Conservation (phyloP, 345 rosid genomes). For the Atalantia buxifolia region DNA sequence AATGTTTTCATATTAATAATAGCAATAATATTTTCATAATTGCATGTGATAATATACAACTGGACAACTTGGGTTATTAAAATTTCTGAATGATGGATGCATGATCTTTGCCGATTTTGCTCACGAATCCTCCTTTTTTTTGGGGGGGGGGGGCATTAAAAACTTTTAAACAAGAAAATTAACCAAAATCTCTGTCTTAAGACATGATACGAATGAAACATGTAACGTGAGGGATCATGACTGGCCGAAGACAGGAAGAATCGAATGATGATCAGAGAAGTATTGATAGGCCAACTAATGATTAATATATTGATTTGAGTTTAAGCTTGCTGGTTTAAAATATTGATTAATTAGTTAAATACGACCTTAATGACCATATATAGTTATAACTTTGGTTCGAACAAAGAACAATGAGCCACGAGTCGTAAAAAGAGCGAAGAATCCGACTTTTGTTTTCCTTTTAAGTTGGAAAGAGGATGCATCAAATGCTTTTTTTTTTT, state of each 20-base stretch:
- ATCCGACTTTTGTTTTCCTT: slow-evolving; percentile 23
- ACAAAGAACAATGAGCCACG: not conserved
- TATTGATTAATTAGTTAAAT: not conserved
- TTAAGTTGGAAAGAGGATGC: slow-evolving; percentile 33
- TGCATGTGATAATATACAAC: no score
- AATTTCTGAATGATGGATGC: no score
- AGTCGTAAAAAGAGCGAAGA: slow-evolving; percentile 15
- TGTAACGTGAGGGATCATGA: slow-evolving; percentile 2
- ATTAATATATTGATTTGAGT: not conserved
- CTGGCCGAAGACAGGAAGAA: not conserved
- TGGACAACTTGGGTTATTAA: no score
- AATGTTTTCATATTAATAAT: no score
- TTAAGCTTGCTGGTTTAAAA: not conserved
- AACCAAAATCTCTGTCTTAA: no score
- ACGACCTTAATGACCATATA: not conserved
- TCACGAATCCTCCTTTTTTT: no score
- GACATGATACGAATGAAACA: no score
- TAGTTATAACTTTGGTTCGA: not conserved
- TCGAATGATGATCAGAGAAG: not conserved
- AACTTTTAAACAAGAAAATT: no score
- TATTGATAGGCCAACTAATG: not conserved
- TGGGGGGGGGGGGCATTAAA: no score
- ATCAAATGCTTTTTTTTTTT: slow-evolving; percentile 14
- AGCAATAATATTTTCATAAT: no score
- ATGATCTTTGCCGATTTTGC: no score